Evolutionary conservation across 352 stramenopile genomes (phyloP).

Genomic region (Pythium utonaiense): DNA sequence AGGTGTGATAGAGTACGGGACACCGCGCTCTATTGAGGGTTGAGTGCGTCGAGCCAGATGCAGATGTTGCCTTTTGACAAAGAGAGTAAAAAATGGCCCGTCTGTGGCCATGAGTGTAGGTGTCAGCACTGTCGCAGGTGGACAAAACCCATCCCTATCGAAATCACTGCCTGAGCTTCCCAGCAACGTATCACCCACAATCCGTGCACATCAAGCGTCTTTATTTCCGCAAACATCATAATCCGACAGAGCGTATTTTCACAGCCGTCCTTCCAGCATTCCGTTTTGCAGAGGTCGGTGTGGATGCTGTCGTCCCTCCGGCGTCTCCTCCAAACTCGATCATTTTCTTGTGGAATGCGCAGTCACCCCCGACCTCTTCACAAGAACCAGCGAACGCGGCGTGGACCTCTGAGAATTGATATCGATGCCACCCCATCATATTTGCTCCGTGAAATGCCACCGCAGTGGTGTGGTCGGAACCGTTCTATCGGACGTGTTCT

Average conservation of each 20-base stretch:
- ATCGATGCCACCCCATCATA: slow-evolving; percentile 7
- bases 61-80: background rate
- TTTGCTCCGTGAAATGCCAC: too few relatives aligned
- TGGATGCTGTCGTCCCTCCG: background rate
- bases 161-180: background rate
- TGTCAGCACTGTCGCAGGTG: slow-evolving; percentile 16
- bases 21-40: background rate
- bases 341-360: slow-evolving; percentile 34
- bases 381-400: slow-evolving; percentile 25
- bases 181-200: background rate
- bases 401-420: slow-evolving; percentile 17
- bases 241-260: background rate
- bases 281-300: slow-evolving; percentile 15
- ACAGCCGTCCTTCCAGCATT: background rate
- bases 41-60: background rate
- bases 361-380: slow-evolving; percentile 16
- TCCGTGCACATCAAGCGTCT: too few relatives aligned
- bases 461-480: background rate
- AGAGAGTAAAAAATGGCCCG: slow-evolving; percentile 1
- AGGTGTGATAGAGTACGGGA: slow-evolving; percentile 5
- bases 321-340: slow-evolving; percentile 22
- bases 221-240: background rate
- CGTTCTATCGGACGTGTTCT: background rate
- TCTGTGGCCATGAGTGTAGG: slow-evolving; percentile 18
- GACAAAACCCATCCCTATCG: background rate